Conservation (phyloP, 1,284 basidiomycete genomes). For the Calocybe gambosa region DNA sequence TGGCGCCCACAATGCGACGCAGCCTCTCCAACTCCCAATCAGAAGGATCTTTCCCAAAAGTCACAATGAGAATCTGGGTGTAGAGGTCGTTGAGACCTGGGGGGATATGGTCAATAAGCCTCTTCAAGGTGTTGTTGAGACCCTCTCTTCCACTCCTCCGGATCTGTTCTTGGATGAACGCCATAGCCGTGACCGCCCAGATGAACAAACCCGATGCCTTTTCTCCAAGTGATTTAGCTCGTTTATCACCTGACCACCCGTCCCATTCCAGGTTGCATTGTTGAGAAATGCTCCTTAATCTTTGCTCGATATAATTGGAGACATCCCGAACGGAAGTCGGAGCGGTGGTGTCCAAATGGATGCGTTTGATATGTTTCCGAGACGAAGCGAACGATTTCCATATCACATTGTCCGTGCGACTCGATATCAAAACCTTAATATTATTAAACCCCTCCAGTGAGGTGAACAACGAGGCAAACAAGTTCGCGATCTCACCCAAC, state of each 20-base stretch:
- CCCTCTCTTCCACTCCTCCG: not conserved
- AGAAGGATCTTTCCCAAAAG: not conserved
- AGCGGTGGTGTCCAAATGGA: not conserved
- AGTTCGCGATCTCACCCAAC: conserved; percentile 4
- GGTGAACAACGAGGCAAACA: conserved; percentile 8
- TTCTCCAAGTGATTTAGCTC: not conserved
- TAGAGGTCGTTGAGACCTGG: not conserved
- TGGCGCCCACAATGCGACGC: not conserved
- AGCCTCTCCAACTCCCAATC: not conserved
- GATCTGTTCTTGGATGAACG: not conserved
- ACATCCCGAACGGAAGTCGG: not conserved
- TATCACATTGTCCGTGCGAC: not conserved
- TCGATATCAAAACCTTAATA: not conserved
- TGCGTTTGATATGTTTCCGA: not conserved
- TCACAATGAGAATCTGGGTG: not conserved
- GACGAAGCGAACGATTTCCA: not conserved
- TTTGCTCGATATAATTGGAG: not conserved
- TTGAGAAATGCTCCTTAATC: not conserved
- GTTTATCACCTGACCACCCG: not conserved
- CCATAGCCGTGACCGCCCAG: not conserved
- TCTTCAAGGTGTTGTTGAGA: not conserved
- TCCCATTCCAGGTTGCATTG: not conserved
- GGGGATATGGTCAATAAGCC: not conserved
- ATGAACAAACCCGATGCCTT: not conserved
- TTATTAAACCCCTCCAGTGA: not conserved